These are phyloP conservation scores for Limtongia smithiae DNA, from an alignment of 805 yeast species.

Conservation along the genomic window DNA sequence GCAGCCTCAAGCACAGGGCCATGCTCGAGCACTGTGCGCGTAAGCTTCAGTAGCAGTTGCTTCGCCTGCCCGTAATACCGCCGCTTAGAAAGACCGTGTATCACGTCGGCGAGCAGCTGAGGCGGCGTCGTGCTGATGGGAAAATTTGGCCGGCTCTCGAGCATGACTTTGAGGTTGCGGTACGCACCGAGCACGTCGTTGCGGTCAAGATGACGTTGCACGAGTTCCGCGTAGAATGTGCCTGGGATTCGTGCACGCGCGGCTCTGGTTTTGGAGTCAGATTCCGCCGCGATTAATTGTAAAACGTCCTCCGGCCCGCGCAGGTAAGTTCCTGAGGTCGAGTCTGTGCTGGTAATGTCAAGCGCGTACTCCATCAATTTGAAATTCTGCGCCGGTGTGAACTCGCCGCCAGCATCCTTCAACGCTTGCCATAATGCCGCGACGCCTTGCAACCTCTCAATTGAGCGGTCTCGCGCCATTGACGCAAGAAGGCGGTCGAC, in stretches of 20 bases:
- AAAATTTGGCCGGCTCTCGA: slow-evolving; percentile 1
- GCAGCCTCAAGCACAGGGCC: slow-evolving; percentile 11
- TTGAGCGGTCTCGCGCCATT: neutral
- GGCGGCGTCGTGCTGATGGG: slow-evolving; percentile 13
- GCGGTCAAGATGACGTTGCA: slow-evolving; percentile 4
- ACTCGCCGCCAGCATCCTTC: neutral
- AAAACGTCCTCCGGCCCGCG: neutral
- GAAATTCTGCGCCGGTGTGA: slow-evolving; percentile 8
- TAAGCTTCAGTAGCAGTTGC: slow-evolving; percentile 6
- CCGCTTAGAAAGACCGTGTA: slow-evolving; percentile 6
- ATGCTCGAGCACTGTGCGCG: slow-evolving; percentile 3
- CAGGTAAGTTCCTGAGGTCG: neutral
- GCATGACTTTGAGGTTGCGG: slow-evolving; percentile 4
- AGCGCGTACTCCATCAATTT: slow-evolving; percentile 14
- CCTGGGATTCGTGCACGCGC: slow-evolving; percentile 4
- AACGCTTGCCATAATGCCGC: slow-evolving; percentile 12
- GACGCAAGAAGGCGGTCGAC: slow-evolving; percentile 2
- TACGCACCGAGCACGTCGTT: slow-evolving; percentile 11
- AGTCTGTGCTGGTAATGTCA: neutral
- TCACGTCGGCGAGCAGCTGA: slow-evolving; percentile 7
- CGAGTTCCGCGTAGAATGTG: slow-evolving; percentile 2
- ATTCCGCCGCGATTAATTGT: neutral
- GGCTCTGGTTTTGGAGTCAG: neutral
- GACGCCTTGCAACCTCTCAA: slow-evolving; percentile 2
- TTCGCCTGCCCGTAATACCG: slow-evolving; percentile 5